Evolutionary conservation across 768 basidiomycete genomes (phyloP).

Genomic region (Auriscalpium orientale): DNA sequence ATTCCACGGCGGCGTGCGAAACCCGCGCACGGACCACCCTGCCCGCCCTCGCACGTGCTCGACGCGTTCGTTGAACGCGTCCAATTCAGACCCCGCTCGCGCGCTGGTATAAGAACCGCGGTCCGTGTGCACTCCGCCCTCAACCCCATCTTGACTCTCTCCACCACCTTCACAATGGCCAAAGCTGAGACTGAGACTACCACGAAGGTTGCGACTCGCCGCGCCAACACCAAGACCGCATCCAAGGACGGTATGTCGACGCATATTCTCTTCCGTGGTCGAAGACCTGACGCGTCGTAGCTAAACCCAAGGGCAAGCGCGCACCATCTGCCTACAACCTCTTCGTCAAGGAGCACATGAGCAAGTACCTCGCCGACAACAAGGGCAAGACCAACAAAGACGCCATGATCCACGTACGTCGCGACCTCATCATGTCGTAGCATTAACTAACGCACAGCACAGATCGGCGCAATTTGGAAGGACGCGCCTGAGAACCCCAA

Average conservation of each 20-base stretch:
- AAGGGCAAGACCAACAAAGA: constrained; percentile 43
- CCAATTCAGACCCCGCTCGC: constrained; percentile 17
- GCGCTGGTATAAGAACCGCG: constrained; percentile 4
- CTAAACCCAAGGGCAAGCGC: constrained; percentile 39
- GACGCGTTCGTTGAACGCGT: constrained; percentile 14
- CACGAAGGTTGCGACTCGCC: constrained; percentile 51
- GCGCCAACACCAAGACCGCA: constrained; percentile 38
- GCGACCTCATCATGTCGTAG: not conserved
- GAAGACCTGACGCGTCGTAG: not conserved
- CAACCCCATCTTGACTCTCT: not conserved
- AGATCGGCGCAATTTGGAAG: constrained; percentile 54
- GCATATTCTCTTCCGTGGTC: constrained; percentile 6
- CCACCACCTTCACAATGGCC: constrained; percentile 31
- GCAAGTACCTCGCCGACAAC: constrained; percentile 47
- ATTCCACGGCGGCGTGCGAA: not conserved
- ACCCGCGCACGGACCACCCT: constrained; percentile 6
- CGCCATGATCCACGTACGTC: constrained; percentile 39
- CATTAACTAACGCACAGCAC: not conserved
- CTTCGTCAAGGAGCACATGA: constrained; percentile 50
- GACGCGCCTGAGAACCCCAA: constrained; percentile 60
- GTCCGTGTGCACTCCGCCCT: not conserved
- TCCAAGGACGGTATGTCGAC: constrained; percentile 23
- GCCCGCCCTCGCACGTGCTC: constrained; percentile 2
- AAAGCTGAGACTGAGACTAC: constrained; percentile 44
- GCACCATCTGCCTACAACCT: constrained; percentile 53